These are phyloP conservation scores for Ceratobasidium sp. DNA, from an alignment of 1,284 basidiomycete genomes.

Conservation along the genomic window DNA sequence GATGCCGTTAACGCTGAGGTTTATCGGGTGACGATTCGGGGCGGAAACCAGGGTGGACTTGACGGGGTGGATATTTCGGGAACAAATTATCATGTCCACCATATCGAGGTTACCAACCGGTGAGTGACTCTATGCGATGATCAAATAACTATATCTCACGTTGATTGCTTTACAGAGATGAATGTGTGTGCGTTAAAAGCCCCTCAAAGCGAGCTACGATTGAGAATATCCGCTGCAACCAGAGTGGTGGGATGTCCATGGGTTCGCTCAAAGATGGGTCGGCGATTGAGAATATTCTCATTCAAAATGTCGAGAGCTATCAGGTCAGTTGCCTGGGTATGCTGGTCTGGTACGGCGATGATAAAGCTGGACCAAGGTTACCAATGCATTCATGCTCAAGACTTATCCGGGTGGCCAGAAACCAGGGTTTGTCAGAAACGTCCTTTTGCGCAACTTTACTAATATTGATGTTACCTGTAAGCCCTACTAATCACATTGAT, in stretches of 20 bases:
- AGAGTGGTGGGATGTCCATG: conserved; percentile 51
- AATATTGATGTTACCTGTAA: conserved; percentile 34
- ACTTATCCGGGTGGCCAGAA: conserved; percentile 48
- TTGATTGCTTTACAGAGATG: conserved; percentile 49
- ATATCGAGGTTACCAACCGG: conserved; percentile 52
- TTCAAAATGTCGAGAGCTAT: conserved; percentile 46
- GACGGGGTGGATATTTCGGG: conserved; percentile 53
- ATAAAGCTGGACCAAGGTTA: neutral
- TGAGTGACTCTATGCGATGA: too few relatives aligned
- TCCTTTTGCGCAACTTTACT: conserved; percentile 50
- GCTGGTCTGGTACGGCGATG: too few relatives aligned
- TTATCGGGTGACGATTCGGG: conserved; percentile 53
- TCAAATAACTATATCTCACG: too few relatives aligned
- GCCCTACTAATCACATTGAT: too few relatives aligned
- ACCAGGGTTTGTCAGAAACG: conserved; percentile 49
- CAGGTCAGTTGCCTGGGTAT: conserved; percentile 53
- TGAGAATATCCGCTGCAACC: conserved; percentile 54
- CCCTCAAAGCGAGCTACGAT: conserved; percentile 51
- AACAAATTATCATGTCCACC: conserved; percentile 51
- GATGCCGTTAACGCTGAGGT: conserved; percentile 50
- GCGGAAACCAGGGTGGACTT: conserved; percentile 51
- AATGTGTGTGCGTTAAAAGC: conserved; percentile 52
- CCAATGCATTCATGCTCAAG: conserved; percentile 51
- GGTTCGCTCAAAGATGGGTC: conserved; percentile 50
- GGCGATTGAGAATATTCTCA: conserved; percentile 50